Evolutionary conservation across 495 filamentous ascomycete species (phyloP).

Genomic region (Neurospora sp.): DNA sequence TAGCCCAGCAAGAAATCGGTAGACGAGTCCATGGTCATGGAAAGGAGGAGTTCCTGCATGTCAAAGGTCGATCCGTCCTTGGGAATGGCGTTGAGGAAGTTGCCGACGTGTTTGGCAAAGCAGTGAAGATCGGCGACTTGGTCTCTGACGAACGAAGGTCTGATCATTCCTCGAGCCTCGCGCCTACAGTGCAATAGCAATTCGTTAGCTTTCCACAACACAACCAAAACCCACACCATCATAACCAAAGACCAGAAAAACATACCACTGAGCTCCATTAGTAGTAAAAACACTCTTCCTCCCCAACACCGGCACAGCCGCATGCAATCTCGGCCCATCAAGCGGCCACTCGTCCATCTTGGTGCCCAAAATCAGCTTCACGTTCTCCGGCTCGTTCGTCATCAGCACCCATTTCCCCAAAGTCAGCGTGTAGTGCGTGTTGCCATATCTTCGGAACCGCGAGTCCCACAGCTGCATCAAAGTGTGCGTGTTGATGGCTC

Average conservation of each 20-base stretch:
- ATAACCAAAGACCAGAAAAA: background rate
- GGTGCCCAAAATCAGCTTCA: slow-evolving; percentile 58
- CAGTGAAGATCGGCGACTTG: slow-evolving; percentile 43
- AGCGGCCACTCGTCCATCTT: slow-evolving; percentile 53
- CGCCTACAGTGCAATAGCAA: slow-evolving; percentile 19
- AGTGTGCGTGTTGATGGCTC: slow-evolving; percentile 19
- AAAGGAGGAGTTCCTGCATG: slow-evolving; percentile 49
- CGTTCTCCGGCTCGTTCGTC: slow-evolving; percentile 64
- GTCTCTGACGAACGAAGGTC: slow-evolving; percentile 38
- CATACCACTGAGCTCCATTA: slow-evolving; percentile 52
- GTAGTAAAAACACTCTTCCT: slow-evolving; percentile 52
- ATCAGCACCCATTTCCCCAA: slow-evolving; percentile 26
- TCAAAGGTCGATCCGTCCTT: slow-evolving; percentile 40
- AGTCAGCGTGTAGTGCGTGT: slow-evolving; percentile 22
- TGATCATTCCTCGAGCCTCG: slow-evolving; percentile 34
- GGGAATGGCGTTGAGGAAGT: slow-evolving; percentile 38
- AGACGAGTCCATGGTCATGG: slow-evolving; percentile 55
- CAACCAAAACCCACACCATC: background rate
- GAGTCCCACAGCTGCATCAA: slow-evolving; percentile 10
- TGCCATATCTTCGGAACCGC: slow-evolving; percentile 15
- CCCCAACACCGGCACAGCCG: slow-evolving; percentile 26
- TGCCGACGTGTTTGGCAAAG: slow-evolving; percentile 47
- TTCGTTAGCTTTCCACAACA: background rate
- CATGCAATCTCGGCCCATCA: slow-evolving; percentile 20
- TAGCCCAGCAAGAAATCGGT: slow-evolving; percentile 50